phyloP scores from a whole-genome alignment of 2,329 filamentous ascomycete species.

The Pseudogymnoascus verrucosus region DNA sequence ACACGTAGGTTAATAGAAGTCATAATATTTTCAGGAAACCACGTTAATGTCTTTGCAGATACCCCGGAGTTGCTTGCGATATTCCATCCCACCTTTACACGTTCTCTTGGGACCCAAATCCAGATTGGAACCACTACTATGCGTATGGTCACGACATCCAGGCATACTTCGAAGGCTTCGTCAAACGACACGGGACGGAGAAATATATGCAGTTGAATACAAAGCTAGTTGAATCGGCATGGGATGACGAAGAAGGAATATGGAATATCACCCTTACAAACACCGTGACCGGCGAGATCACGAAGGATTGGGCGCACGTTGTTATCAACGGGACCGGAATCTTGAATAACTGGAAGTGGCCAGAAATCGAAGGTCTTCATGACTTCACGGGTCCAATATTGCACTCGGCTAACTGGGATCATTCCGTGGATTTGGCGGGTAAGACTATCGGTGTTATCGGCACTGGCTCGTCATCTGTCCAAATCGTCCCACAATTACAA shows the following conservation, averaged over 20 bases:
- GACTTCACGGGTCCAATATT: conserved; percentile 38
- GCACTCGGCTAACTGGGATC: conserved; percentile 36
- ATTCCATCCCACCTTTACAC: conserved; percentile 23
- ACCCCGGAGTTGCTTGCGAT: conserved; percentile 46
- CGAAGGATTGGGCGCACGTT: conserved; percentile 20
- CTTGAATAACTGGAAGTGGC: conserved; percentile 34
- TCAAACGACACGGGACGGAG: conserved; percentile 38
- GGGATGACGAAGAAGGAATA: conserved; percentile 40
- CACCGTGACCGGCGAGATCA: conserved; percentile 32
- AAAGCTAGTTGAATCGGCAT: conserved; percentile 38
- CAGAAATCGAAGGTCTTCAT: conserved; percentile 38
- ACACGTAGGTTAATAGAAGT: conserved; percentile 21
- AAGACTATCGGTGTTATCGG: conserved; percentile 31
- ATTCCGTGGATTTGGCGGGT: conserved; percentile 30
- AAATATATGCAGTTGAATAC: conserved; percentile 47
- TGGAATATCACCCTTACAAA: conserved; percentile 43
- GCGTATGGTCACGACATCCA: conserved; percentile 51
- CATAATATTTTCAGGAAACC: background rate
- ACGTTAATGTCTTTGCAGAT: conserved; percentile 23
- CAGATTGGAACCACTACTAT: conserved; percentile 48
- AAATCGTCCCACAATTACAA: conserved; percentile 27
- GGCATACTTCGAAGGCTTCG: conserved; percentile 41
- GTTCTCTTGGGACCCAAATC: conserved; percentile 52
- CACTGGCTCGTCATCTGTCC: conserved; percentile 32
- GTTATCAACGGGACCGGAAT: conserved; percentile 22